Evolutionary conservation across 306 rosid genomes (phyloP).

Genomic region (Luffa aegyptiaca): DNA sequence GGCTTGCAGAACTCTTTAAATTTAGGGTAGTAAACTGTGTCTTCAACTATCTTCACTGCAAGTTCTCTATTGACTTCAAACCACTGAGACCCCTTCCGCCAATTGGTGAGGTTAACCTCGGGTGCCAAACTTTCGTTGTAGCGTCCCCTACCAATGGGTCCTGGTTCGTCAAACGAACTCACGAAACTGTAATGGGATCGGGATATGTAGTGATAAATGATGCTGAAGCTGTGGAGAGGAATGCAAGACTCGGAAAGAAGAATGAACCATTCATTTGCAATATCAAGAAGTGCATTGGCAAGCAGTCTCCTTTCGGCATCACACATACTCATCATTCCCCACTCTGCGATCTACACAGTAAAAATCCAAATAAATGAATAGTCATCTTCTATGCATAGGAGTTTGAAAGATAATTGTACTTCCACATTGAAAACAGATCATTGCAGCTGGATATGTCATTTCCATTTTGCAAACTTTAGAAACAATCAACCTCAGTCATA

Average conservation of each 20-base stretch:
- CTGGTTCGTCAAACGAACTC: conserved; percentile 50
- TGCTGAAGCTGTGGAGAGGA: conserved; percentile 61
- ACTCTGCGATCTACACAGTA: conserved; percentile 39
- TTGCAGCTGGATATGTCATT: neutral
- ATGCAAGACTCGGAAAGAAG: conserved; percentile 64
- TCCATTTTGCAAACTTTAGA: neutral
- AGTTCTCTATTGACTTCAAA: conserved; percentile 52
- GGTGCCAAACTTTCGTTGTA: conserved; percentile 48
- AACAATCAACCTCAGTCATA: neutral
- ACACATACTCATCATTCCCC: conserved; percentile 79
- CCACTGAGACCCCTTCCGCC: conserved; percentile 74
- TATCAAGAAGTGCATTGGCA: conserved; percentile 60
- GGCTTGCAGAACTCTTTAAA: conserved; percentile 45
- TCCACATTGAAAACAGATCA: neutral
- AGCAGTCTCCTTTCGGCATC: conserved; percentile 64
- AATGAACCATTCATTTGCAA: conserved; percentile 60
- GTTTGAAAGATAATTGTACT: neutral
- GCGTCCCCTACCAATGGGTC: conserved; percentile 61
- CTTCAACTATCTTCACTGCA: conserved; percentile 43
- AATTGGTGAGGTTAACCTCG: conserved; percentile 38
- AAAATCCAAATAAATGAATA: neutral
- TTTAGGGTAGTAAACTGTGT: conserved; percentile 39
- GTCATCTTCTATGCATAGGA: neutral
- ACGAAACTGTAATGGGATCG: conserved; percentile 43
- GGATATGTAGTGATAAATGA: conserved; percentile 43